Evolutionary conservation across 1,284 basidiomycete species (phyloP).

Genomic region (Pseudozyma pruni): DNA sequence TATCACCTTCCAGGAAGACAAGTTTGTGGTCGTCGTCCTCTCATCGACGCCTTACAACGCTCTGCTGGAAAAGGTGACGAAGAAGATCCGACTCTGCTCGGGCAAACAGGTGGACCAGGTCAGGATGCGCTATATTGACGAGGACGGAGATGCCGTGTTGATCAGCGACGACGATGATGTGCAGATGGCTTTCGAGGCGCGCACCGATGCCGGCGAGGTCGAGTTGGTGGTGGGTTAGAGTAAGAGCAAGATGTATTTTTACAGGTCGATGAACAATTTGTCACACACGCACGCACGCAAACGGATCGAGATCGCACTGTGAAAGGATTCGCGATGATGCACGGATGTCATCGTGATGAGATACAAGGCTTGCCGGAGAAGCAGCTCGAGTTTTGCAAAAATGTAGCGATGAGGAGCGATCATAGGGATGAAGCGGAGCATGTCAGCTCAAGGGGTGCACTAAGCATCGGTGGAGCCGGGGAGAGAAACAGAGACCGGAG

Average conservation of each 20-base stretch:
- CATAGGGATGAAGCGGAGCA: too few relatives aligned
- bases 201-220: conserved; percentile 32
- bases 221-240: conserved; percentile 43
- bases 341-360: too few relatives aligned
- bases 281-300: background rate
- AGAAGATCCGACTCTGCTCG: conserved; percentile 81
- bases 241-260: conserved; percentile 1
- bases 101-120: conserved; percentile 33
- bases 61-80: conserved; percentile 86
- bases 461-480: too few relatives aligned
- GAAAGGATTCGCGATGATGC: too few relatives aligned
- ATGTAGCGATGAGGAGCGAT: too few relatives aligned
- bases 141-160: conserved; percentile 64
- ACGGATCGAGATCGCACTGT: too few relatives aligned
- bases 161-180: conserved; percentile 66
- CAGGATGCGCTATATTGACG: conserved; percentile 60
- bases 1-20: conserved; percentile 86
- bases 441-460: background rate
- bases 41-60: conserved; percentile 80
- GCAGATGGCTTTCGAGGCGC: conserved; percentile 60
- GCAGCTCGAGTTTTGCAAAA: too few relatives aligned
- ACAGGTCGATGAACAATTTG: background rate
- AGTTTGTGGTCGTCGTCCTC: conserved; percentile 89
- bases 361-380: too few relatives aligned
- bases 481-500: background rate